These are phyloP conservation scores for Trametopsis cervina DNA, from an alignment of 768 basidiomycete species.

Conservation along the genomic window DNA sequence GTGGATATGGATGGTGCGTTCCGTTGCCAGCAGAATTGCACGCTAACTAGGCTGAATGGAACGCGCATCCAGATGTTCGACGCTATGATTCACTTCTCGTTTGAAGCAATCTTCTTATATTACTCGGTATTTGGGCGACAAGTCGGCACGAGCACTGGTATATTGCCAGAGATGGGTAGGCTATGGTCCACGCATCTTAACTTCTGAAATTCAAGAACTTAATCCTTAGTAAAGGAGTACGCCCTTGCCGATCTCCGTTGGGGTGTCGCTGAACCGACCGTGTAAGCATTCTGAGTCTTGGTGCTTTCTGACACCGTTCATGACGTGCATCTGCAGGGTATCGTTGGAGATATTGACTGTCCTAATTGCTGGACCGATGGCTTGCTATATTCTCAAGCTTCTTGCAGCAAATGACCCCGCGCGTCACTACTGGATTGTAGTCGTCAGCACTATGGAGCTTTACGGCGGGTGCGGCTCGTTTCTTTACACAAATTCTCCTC, in stretches of 20 bases:
- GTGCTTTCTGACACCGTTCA: neutral
- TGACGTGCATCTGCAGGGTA: constrained; percentile 28
- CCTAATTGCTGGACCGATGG: constrained; percentile 67
- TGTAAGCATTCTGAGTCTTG: constrained; percentile 3
- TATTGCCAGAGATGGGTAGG: constrained; percentile 72
- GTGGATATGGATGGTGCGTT: constrained; percentile 71
- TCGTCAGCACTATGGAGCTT: constrained; percentile 67
- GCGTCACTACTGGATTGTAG: constrained; percentile 74
- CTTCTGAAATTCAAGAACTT: no score
- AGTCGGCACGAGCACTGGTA: constrained; percentile 61
- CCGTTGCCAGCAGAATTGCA: neutral
- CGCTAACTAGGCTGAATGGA: neutral
- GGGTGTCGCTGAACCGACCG: constrained; percentile 69
- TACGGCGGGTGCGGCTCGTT: constrained; percentile 66
- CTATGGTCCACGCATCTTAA: no score
- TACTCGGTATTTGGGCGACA: constrained; percentile 67
- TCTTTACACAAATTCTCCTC: neutral
- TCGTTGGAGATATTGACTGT: constrained; percentile 83
- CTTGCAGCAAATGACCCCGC: constrained; percentile 59
- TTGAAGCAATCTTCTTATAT: constrained; percentile 79
- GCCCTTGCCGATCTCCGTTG: constrained; percentile 75
- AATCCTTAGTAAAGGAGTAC: constrained; percentile 77
- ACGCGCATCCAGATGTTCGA: constrained; percentile 55
- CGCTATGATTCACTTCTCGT: constrained; percentile 69
- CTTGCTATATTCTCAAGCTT: constrained; percentile 64